These are phyloP conservation scores for Penicillium daleae DNA, from an alignment of 495 filamentous ascomycete species.

Conservation along the genomic window DNA sequence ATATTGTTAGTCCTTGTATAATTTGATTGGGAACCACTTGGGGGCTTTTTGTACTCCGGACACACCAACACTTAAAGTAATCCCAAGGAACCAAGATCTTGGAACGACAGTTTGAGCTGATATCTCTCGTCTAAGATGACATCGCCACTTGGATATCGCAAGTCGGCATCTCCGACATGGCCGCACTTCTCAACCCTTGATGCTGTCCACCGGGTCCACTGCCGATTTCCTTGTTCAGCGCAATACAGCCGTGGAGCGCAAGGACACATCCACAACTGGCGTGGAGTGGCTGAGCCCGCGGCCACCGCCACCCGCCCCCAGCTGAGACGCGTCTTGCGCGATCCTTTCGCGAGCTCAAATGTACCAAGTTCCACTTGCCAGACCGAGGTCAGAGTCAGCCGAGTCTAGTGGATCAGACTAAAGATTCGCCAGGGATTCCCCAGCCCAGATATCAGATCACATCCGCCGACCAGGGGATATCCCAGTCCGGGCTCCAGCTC, in stretches of 20 bases:
- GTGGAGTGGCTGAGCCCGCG: slow-evolving; percentile 15
- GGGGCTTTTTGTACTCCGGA: too few species aligned
- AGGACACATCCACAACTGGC: background rate
- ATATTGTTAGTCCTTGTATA: background rate
- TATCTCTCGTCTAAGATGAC: background rate
- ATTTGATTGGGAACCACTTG: too few species aligned
- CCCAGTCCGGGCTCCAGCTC: slow-evolving; percentile 20
- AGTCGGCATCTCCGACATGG: slow-evolving; percentile 9
- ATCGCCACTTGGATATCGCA: background rate
- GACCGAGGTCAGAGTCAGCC: background rate
- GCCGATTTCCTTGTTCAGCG: slow-evolving; percentile 25
- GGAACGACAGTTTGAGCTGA: background rate
- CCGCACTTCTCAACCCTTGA: background rate
- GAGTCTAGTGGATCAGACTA: background rate
- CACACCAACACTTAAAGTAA: background rate
- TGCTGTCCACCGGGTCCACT: background rate
- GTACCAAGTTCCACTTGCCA: background rate
- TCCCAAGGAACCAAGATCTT: background rate
- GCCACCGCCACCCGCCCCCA: slow-evolving; percentile 19
- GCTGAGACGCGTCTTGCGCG: slow-evolving; percentile 8
- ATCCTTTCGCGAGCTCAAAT: background rate
- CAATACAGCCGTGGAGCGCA: slow-evolving; percentile 18
- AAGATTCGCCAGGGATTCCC: background rate
- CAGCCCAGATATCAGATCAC: slow-evolving; percentile 12
- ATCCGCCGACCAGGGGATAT: slow-evolving; percentile 23